Percentiles rank a stretch among this genome's conserved stretches.
phyloP scores from a whole-genome alignment of 2,329 filamentous ascomycete genomes.

The Trichoderma koningii region DNA sequence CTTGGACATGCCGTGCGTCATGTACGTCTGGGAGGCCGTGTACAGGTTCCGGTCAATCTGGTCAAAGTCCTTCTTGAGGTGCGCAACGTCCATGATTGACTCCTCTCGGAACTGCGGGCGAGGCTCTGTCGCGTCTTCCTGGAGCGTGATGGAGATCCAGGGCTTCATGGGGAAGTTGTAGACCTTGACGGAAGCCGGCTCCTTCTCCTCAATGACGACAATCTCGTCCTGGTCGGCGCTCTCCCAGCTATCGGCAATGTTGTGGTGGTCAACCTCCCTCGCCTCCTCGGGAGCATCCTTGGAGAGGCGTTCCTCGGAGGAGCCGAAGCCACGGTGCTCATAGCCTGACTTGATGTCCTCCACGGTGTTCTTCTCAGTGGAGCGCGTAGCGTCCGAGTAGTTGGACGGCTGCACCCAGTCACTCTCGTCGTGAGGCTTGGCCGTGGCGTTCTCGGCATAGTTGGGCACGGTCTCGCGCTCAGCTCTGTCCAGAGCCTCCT shows the following conservation, averaged over 20 bases:
- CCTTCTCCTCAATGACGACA: slow-evolving; percentile 66
- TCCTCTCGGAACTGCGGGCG: slow-evolving; percentile 72
- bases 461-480: slow-evolving; percentile 53
- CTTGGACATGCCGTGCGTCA: slow-evolving; percentile 92
- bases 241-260: slow-evolving; percentile 87
- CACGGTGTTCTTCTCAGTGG: slow-evolving; percentile 29
- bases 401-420: slow-evolving; percentile 32
- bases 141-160: slow-evolving; percentile 85
- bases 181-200: slow-evolving; percentile 69
- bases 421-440: slow-evolving; percentile 47
- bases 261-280: slow-evolving; percentile 57
- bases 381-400: slow-evolving; percentile 30
- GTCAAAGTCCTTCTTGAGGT: slow-evolving; percentile 96
- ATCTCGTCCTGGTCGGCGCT: slow-evolving; percentile 75
- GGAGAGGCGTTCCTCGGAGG: slow-evolving; percentile 52
- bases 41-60: slow-evolving; percentile 94
- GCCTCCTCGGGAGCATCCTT: slow-evolving; percentile 47
- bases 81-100: slow-evolving; percentile 86
- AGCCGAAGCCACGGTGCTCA: slow-evolving; percentile 53
- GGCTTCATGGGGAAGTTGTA: slow-evolving; percentile 97
- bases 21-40: slow-evolving; percentile 85
- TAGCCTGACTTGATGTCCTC: slow-evolving; percentile 53
- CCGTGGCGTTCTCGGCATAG: slow-evolving; percentile 41
- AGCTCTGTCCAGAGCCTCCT: slow-evolving; percentile 63
- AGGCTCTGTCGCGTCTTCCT: slow-evolving; percentile 56